These are phyloP conservation scores for Fraxinus excelsior DNA, from an alignment of 257 asterid genomes.

Conservation along the genomic window DNA sequence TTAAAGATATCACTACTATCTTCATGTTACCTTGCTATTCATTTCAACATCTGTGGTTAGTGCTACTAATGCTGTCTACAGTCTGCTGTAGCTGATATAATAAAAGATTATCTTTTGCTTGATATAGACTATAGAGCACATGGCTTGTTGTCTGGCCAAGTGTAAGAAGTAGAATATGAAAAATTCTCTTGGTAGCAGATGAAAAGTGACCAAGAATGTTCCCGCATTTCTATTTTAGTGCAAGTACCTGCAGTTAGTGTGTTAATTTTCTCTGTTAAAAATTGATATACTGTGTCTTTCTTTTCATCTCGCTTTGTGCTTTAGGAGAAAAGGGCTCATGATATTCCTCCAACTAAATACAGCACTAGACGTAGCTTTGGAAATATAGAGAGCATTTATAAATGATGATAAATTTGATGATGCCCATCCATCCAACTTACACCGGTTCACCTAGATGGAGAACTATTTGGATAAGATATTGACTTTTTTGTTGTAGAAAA, in stretches of 20 bases:
- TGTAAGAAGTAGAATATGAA: background rate
- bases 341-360: background rate
- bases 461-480: background rate
- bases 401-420: background rate
- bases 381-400: background rate
- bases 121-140: background rate
- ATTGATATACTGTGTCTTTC: background rate
- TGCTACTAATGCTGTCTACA: conserved; percentile 3
- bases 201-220: background rate
- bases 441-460: background rate
- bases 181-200: background rate
- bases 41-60: background rate
- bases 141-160: background rate
- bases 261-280: background rate
- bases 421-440: background rate
- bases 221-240: background rate
- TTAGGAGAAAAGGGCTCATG: background rate
- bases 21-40: conserved; percentile 7
- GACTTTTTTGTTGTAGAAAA: background rate
- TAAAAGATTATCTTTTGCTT: background rate
- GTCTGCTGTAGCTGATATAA: background rate
- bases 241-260: background rate
- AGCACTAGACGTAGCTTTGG: background rate
- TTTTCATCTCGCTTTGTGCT: background rate
- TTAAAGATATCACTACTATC: background rate